Base-by-base conservation (phyloP, 176 grass and related monocot species). In the Thalia dealbata region DNA sequence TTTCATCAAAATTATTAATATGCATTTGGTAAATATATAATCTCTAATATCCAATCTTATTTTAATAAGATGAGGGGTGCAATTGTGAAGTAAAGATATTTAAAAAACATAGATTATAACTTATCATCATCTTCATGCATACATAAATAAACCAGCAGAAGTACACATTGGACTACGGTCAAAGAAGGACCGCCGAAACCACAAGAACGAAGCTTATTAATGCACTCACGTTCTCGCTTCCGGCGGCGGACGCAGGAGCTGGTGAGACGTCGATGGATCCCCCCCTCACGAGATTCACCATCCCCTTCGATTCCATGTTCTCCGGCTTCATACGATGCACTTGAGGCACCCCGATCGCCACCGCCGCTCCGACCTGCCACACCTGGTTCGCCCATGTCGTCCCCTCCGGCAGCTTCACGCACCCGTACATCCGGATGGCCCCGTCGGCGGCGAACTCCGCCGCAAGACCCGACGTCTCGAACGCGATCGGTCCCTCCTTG, bases 301-400 rank as follows among this genome's bases (percentile, higher is more conserved):
- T 73, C 15, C 29, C 79, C 76, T 76, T 84, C 16, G 86, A 71
- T 23, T 73, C 75, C 61, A 88, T 65, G 61, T 84, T 88, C 14
- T 79, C 86, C 0, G 66, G 42, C 3, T 23, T 67, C 75, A 88
- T 76, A 38, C 79, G 79, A 76, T 88, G 86, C 67, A 73, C 73
- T 35, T 69, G 66, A 19, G 82, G 82, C 10, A 1, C 35, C 10
- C 86, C 79, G 7, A 13, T 61, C 59, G 65, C 35, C 22, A 84
- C 79, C 11, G 71, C 64, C 50, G 79, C 25, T 1, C 86, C 86
- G 10, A 88, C 82, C 82, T 88, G 86, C 86, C 86, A 88, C 72
- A 84, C 72, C 64, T 88, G 79, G 72, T 82, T 88, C 11, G 84
- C 59, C 51, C 38, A 60, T 50, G 65, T 72, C 19, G 50, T 69